phyloP scores from a whole-genome alignment of 306 rosid species.

The Spatholobus suberectus region DNA sequence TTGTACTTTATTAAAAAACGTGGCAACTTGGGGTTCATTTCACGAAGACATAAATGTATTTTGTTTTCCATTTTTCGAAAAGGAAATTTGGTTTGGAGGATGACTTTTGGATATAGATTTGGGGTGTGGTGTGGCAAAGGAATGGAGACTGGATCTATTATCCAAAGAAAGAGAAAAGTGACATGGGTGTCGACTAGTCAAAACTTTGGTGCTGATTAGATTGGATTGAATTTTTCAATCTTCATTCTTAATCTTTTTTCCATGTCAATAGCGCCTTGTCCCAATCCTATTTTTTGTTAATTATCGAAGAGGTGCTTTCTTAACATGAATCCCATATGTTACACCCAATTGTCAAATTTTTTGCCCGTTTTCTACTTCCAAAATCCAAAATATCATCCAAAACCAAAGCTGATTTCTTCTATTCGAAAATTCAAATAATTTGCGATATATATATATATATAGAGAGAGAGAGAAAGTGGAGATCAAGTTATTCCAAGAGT shows the following conservation, averaged over 20 bases:
- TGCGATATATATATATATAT: no score
- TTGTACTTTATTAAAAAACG: not conserved
- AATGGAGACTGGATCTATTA: constrained; percentile 12
- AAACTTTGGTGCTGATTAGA: constrained; percentile 6
- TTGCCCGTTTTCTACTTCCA: not conserved
- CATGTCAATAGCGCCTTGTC: not conserved
- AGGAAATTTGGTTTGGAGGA: not conserved
- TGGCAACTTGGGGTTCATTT: constrained; percentile 24
- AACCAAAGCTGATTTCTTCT: not conserved
- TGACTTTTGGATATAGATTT: not conserved
- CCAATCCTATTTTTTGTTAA: not conserved
- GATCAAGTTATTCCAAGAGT: no score
- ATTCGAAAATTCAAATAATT: not conserved
- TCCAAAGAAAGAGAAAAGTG: not conserved
- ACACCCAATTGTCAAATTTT: not conserved
- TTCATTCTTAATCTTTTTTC: not conserved
- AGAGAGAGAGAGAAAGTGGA: no score
- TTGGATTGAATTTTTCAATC: not conserved
- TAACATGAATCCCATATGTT: not conserved
- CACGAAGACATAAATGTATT: not conserved
- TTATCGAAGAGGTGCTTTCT: not conserved
- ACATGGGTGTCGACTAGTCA: constrained; percentile 12
- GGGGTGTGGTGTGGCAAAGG: constrained; percentile 30
- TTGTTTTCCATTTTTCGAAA: not conserved
- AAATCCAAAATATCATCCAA: not conserved